Evolutionary conservation across 2,329 filamentous ascomycete species (phyloP).

Genomic region (Talaromyces sp.): DNA sequence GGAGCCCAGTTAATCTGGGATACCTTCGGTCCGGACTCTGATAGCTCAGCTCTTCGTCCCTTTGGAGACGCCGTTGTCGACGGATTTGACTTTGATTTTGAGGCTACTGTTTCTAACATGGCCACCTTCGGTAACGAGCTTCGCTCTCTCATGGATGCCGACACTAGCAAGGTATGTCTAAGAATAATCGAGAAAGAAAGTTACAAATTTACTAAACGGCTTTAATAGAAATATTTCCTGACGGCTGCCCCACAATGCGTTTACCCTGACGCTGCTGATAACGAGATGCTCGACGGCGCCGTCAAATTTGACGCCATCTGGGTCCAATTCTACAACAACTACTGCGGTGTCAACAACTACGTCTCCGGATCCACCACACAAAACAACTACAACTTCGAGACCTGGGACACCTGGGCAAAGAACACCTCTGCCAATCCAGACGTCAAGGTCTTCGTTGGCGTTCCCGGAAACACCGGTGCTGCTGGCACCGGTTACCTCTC

Average conservation of each 20-base stretch:
- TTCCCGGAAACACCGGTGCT: constrained; percentile 50
- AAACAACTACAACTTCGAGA: constrained; percentile 56
- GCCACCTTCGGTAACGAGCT: constrained; percentile 56
- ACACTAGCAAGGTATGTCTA: constrained; percentile 38
- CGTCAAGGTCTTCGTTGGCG: constrained; percentile 59
- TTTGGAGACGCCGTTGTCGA: constrained; percentile 63
- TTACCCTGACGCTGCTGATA: constrained; percentile 58
- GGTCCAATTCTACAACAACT: constrained; percentile 67
- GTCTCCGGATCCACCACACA: constrained; percentile 40
- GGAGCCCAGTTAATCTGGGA: constrained; percentile 63
- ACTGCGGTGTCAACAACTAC: constrained; percentile 56
- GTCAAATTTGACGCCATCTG: constrained; percentile 57
- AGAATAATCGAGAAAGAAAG: neutral
- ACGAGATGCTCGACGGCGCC: constrained; percentile 51
- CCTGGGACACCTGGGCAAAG: constrained; percentile 63
- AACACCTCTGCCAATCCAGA: constrained; percentile 52
- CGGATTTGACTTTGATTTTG: constrained; percentile 74
- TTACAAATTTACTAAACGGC: neutral
- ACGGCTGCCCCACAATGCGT: constrained; percentile 64
- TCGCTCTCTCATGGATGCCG: constrained; percentile 50
- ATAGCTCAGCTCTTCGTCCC: constrained; percentile 52
- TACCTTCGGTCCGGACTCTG: constrained; percentile 59
- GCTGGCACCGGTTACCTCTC: constrained; percentile 55
- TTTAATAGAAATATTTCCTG: constrained; percentile 49
- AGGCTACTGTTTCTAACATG: constrained; percentile 57